Percentiles rank a stretch among this genome's conserved stretches.
Conservation (phyloP, 176 grass and related monocot genomes). For the Raddia guianensis region DNA sequence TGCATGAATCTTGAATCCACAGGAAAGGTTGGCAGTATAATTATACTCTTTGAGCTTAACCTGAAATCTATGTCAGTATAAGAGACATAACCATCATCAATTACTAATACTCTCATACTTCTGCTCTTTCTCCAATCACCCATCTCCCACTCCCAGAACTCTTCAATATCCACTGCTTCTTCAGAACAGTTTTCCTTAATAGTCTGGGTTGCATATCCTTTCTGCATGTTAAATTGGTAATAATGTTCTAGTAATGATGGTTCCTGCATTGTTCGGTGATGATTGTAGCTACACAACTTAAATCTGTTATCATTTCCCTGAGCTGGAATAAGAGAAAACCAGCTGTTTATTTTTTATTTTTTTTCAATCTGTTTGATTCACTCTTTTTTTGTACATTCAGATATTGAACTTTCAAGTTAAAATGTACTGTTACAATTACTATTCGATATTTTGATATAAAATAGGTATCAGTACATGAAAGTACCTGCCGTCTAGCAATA, state of each 20-base stretch:
- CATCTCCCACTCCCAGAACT: slow-evolving; percentile 99
- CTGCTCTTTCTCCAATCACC: slow-evolving; percentile 88
- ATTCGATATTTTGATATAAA: neutral
- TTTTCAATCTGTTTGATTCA: neutral
- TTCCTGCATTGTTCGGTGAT: slow-evolving; percentile 48
- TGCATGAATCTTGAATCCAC: slow-evolving; percentile 97
- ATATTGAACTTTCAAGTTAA: neutral
- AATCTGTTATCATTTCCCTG: neutral
- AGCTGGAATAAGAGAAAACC: neutral
- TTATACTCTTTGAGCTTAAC: slow-evolving; percentile 78
- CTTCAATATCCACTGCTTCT: slow-evolving; percentile 48
- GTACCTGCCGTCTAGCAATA: no score
- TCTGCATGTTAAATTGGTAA: slow-evolving; percentile 81
- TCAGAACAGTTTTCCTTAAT: slow-evolving; percentile 61
- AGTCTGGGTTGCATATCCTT: slow-evolving; percentile 36
- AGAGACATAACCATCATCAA: slow-evolving; percentile 89
- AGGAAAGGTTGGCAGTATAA: slow-evolving; percentile 90
- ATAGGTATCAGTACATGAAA: neutral
- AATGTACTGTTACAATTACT: neutral
- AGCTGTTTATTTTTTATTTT: neutral
- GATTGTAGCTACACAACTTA: slow-evolving; percentile 14
- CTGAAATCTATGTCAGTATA: slow-evolving; percentile 93
- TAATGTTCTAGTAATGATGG: slow-evolving; percentile 56
- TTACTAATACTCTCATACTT: slow-evolving; percentile 80
- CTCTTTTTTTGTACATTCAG: neutral